Evolutionary conservation across 2,329 filamentous ascomycete genomes (phyloP).

Genomic region (Clarireedia monteithiana): DNA sequence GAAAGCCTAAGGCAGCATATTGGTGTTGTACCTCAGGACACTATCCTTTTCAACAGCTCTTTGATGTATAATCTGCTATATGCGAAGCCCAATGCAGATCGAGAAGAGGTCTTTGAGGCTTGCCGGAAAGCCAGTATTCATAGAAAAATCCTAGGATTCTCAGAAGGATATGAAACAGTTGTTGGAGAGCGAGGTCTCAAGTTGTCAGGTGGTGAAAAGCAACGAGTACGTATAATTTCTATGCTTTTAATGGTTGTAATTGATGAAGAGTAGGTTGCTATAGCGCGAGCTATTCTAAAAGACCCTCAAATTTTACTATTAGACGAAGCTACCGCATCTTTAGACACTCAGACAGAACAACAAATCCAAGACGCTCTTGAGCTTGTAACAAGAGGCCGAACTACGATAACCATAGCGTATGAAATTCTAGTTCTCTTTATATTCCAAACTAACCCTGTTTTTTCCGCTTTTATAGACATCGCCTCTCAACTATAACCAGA

Average conservation of each 20-base stretch:
- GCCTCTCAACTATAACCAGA: slow-evolving; percentile 82
- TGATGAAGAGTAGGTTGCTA: not conserved
- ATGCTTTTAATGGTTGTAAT: not conserved
- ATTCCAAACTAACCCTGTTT: not conserved
- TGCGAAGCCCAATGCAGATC: slow-evolving; percentile 68
- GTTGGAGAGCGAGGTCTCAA: not conserved
- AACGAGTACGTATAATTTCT: not conserved
- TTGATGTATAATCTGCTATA: slow-evolving; percentile 91
- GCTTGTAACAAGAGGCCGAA: not conserved
- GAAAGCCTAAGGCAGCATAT: slow-evolving; percentile 51
- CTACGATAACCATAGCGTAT: not conserved
- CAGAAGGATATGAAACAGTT: not conserved
- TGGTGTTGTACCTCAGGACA: slow-evolving; percentile 92
- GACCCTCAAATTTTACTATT: not conserved
- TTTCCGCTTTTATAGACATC: slow-evolving; percentile 39
- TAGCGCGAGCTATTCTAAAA: not conserved
- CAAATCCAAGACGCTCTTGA: not conserved
- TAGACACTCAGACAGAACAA: not conserved
- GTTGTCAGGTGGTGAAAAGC: not conserved
- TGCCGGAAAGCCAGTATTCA: not conserved
- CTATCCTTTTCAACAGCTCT: slow-evolving; percentile 85
- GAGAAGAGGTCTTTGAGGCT: slow-evolving; percentile 55
- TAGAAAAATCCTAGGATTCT: not conserved
- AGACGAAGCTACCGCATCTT: not conserved
- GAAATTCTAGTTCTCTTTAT: slow-evolving; percentile 38